Evolutionary conservation across 2,329 filamentous ascomycete species (phyloP).

Genomic region (Exophiala phaeomuriformis): DNA sequence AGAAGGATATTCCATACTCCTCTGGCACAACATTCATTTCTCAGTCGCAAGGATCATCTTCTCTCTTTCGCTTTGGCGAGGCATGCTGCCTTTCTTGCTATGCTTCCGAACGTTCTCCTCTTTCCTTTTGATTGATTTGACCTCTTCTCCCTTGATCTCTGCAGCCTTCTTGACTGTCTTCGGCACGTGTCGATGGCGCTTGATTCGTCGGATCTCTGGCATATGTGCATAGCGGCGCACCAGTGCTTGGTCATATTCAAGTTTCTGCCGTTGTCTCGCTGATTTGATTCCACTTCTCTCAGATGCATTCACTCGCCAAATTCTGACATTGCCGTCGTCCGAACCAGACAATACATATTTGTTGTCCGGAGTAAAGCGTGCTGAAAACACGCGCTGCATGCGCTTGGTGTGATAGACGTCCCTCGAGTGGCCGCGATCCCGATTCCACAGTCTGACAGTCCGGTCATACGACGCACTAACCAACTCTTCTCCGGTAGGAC

Average conservation of each 20-base stretch:
- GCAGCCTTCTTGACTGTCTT: constrained; percentile 91
- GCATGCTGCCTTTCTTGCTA: constrained; percentile 70
- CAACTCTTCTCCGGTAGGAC: constrained; percentile 86
- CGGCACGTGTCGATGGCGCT: constrained; percentile 82
- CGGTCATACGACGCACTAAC: constrained; percentile 85
- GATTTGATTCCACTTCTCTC: constrained; percentile 78
- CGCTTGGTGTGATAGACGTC: constrained; percentile 97
- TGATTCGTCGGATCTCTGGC: constrained; percentile 89
- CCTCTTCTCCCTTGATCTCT: constrained; percentile 87
- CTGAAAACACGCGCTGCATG: constrained; percentile 90
- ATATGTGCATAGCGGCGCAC: constrained; percentile 83
- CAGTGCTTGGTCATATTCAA: constrained; percentile 86
- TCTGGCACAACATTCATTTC: constrained; percentile 38
- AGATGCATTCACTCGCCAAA: constrained; percentile 86
- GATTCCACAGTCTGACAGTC: constrained; percentile 77
- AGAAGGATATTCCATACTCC: no score
- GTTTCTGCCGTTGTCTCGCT: constrained; percentile 71
- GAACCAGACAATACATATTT: constrained; percentile 85
- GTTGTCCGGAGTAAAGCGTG: constrained; percentile 77
- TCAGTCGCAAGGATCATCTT: constrained; percentile 77
- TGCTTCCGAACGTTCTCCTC: constrained; percentile 95
- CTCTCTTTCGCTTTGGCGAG: constrained; percentile 72
- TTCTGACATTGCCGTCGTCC: constrained; percentile 82
- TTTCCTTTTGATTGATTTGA: constrained; percentile 77
- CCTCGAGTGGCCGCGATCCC: constrained; percentile 71